A percentile compares a stretch with the other conserved stretches of the same genome.
phyloP scores from a whole-genome alignment of 192 early-diverging fungal genomes.

The Entomortierella parvispora region DNA sequence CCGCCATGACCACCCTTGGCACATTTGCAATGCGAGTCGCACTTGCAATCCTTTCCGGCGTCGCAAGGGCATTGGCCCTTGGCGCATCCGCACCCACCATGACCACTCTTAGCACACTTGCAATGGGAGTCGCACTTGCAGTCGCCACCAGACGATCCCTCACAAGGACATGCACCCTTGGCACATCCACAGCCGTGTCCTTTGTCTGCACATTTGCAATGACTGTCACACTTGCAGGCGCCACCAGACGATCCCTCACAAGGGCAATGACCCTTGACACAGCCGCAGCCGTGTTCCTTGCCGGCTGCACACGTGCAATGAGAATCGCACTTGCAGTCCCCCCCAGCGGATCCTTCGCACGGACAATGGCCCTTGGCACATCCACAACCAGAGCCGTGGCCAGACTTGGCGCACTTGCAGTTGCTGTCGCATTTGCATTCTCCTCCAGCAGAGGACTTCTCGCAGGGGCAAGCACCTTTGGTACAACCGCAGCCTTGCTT shows the following conservation, averaged over 20 bases:
- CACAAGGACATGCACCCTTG: slow-evolving; percentile 24
- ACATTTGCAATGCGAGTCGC: background rate
- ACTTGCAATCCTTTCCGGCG: background rate
- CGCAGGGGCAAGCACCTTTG: slow-evolving; percentile 8
- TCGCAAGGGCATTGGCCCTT: no score
- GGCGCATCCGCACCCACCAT: slow-evolving; percentile 14
- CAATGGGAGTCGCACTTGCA: slow-evolving; percentile 29
- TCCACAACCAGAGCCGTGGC: no score
- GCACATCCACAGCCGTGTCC: slow-evolving; percentile 13
- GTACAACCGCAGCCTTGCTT: background rate
- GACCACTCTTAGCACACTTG: slow-evolving; percentile 4
- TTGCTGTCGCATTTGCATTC: background rate
- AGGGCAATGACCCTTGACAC: no score
- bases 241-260: background rate
- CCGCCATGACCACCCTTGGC: no score
- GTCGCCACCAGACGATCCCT: slow-evolving; percentile 12
- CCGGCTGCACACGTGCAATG: slow-evolving; percentile 11
- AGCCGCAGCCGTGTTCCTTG: slow-evolving; percentile 1
- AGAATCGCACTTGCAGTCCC: slow-evolving; percentile 22
- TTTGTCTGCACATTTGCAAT: slow-evolving; percentile 4
- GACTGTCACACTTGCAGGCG: slow-evolving; percentile 3
- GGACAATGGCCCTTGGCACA: slow-evolving; percentile 23
- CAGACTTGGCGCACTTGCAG: slow-evolving; percentile 1
- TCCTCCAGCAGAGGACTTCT: background rate
- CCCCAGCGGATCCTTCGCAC: slow-evolving; percentile 18